Conservation (phyloP, 352 stramenopile species). For the Globisporangium nunn region DNA sequence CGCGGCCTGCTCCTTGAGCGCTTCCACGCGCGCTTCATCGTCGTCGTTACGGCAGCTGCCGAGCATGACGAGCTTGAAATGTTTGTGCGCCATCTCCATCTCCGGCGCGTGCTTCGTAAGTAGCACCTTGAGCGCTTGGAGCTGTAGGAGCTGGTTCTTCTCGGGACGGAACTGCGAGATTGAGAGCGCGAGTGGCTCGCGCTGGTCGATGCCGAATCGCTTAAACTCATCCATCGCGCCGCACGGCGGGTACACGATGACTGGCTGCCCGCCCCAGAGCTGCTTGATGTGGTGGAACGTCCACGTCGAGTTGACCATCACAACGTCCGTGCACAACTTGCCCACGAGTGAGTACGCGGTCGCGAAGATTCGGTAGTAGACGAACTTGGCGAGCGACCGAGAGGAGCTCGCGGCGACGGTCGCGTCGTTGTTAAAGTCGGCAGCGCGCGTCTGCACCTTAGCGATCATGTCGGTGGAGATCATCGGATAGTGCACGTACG, state of each 20-base stretch:
- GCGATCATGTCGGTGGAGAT: slow-evolving; percentile 98
- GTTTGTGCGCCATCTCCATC: slow-evolving; percentile 31
- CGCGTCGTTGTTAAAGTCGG: slow-evolving; percentile 93
- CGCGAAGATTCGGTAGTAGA: slow-evolving; percentile 96
- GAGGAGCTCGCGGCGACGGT: slow-evolving; percentile 71
- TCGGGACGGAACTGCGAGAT: slow-evolving; percentile 98
- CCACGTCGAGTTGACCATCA: slow-evolving; percentile 99
- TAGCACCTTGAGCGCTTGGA: slow-evolving; percentile 82
- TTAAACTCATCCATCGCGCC: slow-evolving; percentile 83
- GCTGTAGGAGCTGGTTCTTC: slow-evolving; percentile 97
- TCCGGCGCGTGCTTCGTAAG: slow-evolving; percentile 34
- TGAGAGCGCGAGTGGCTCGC: slow-evolving; percentile 87
- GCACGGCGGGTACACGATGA: slow-evolving; percentile 95
- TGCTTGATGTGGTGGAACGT: slow-evolving; percentile 93
- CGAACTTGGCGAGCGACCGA: slow-evolving; percentile 89
- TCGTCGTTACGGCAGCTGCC: slow-evolving; percentile 94
- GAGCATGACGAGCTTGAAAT: slow-evolving; percentile 93
- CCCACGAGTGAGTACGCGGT: slow-evolving; percentile 87
- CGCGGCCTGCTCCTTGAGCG: slow-evolving; percentile 72
- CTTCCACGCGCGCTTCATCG: slow-evolving; percentile 87
- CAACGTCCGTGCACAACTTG: slow-evolving; percentile 74
- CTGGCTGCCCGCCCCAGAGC: slow-evolving; percentile 84
- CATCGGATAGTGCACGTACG: slow-evolving; percentile 99
- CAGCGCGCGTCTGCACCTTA: slow-evolving; percentile 85
- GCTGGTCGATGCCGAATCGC: slow-evolving; percentile 38